phyloP scores from a whole-genome alignment of 805 yeast species.

The Kregervanrija delftensis region DNA sequence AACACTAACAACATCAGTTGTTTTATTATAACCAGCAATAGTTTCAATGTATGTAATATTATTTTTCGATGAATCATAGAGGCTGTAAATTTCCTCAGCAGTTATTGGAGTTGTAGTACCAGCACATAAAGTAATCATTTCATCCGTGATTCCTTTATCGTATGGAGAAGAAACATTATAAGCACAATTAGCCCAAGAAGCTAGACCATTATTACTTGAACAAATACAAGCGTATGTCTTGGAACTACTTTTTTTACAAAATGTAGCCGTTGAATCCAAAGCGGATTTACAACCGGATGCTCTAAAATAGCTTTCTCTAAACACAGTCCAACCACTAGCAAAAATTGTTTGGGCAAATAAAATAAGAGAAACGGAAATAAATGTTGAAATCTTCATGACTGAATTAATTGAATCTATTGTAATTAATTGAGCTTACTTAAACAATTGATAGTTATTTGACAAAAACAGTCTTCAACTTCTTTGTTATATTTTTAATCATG shows the following conservation, averaged over 20 bases:
- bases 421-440: no score
- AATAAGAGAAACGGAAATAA: constrained; percentile 1
- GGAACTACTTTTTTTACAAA: constrained; percentile 10
- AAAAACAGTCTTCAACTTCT: no score
- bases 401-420: no score
- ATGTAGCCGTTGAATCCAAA: constrained; percentile 15
- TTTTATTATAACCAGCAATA: constrained; percentile 25
- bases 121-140: constrained; percentile 17
- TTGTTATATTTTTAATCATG: no score
- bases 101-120: constrained; percentile 24
- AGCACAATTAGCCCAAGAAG: constrained; percentile 23
- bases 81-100: constrained; percentile 24
- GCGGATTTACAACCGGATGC: constrained; percentile 18
- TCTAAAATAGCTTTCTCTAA: constrained; percentile 11
- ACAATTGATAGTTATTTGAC: no score
- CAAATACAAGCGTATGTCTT: constrained; percentile 20
- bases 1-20: constrained; percentile 21
- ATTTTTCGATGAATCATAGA: constrained; percentile 36
- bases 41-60: constrained; percentile 29
- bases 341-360: neutral
- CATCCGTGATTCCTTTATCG: constrained; percentile 14
- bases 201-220: constrained; percentile 21
- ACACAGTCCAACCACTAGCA: constrained; percentile 10
- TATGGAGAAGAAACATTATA: constrained; percentile 10
- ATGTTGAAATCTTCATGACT: no score